Percentiles rank a stretch among this genome's conserved stretches.
Evolutionary conservation across 176 grass and related monocot species (phyloP).

Genomic region (Eleusine coracana): DNA sequence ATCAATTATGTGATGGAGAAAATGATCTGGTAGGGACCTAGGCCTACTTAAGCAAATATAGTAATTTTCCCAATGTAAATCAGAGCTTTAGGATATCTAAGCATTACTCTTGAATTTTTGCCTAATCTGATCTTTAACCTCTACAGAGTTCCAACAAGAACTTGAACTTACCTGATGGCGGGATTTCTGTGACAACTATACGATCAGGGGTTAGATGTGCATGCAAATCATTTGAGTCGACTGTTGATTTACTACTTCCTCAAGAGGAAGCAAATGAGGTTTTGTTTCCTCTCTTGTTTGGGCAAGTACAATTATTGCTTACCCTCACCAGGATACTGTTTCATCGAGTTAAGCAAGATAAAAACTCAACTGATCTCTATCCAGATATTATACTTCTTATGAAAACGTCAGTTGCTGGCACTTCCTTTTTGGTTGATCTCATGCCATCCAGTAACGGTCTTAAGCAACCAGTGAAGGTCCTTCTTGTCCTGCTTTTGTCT

Average conservation of each 20-base stretch:
- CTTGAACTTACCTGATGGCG: conserved; percentile 38
- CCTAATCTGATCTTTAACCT: conserved; percentile 12
- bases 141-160: conserved; percentile 46
- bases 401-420: conserved; percentile 57
- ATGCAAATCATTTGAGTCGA: conserved; percentile 61
- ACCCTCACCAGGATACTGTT: conserved; percentile 57
- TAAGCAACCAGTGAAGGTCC: conserved; percentile 63
- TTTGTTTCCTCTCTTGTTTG: conserved; percentile 57
- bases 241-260: conserved; percentile 55
- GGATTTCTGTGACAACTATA: conserved; percentile 53
- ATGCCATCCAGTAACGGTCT: conserved; percentile 52
- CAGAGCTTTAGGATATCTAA: neutral
- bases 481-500: conserved; percentile 68
- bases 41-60: neutral
- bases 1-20: neutral
- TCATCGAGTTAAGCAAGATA: conserved; percentile 45
- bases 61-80: conserved; percentile 3
- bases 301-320: conserved; percentile 72
- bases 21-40: conserved; percentile 1
- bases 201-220: conserved; percentile 55
- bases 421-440: conserved; percentile 65
- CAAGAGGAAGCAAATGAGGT: conserved; percentile 50
- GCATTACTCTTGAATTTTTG: neutral
- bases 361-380: conserved; percentile 25
- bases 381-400: conserved; percentile 60